phyloP scores from a whole-genome alignment of 1,139 yeast genomes.

The Tardiomyces digboiensis region DNA sequence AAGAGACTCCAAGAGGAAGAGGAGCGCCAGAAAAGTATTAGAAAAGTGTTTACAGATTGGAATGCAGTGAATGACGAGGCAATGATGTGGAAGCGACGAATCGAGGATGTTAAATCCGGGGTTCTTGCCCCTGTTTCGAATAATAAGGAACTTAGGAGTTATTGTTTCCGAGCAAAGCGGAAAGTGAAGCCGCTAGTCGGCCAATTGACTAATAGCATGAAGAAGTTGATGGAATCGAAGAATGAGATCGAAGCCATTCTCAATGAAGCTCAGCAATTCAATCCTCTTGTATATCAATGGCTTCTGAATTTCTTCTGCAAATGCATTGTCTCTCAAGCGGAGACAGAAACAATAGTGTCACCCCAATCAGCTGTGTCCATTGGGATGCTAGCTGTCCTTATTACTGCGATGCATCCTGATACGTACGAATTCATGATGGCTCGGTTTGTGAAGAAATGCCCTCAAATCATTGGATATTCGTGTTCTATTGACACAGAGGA shows the following conservation, averaged over 20 bases:
- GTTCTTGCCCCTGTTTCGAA: constrained; percentile 26
- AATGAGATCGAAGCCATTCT: constrained; percentile 43
- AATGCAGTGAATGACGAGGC: constrained; percentile 37
- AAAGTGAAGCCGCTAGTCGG: constrained; percentile 86
- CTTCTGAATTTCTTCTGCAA: constrained; percentile 75
- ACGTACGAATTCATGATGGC: constrained; percentile 63
- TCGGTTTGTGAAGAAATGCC: constrained; percentile 85
- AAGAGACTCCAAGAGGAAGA: background rate
- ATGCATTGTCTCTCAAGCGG: constrained; percentile 84
- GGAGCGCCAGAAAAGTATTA: constrained; percentile 4
- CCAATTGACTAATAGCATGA: constrained; percentile 65
- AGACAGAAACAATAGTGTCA: constrained; percentile 78
- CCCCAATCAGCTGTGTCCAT: constrained; percentile 75
- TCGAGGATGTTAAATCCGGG: constrained; percentile 45
- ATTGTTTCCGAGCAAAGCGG: constrained; percentile 43
- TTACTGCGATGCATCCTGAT: constrained; percentile 53
- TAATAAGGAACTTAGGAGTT: constrained; percentile 31
- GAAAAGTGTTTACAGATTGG: constrained; percentile 29
- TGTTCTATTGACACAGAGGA: constrained; percentile 71
- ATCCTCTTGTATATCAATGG: constrained; percentile 56
- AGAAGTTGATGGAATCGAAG: constrained; percentile 45
- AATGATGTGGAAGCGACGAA: constrained; percentile 43
- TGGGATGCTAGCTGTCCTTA: constrained; percentile 50
- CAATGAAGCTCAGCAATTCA: constrained; percentile 31
- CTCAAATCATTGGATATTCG: constrained; percentile 73